A percentile compares a stretch with the other conserved stretches of the same genome.
These are phyloP conservation scores for Limtongia smithiae DNA, from an alignment of 805 yeast genomes.

Conservation along the genomic window DNA sequence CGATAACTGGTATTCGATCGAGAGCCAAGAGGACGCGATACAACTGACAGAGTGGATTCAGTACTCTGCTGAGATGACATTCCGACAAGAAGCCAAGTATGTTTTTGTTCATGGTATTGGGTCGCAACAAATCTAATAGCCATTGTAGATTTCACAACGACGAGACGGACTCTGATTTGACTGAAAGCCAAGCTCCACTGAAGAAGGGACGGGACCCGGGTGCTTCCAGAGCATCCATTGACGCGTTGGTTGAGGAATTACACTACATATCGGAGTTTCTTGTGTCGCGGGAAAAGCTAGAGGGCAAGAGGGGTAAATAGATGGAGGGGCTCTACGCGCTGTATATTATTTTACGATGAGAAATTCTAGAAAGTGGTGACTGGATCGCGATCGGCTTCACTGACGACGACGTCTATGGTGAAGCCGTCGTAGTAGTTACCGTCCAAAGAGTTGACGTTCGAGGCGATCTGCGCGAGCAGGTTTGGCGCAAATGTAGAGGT, in stretches of 20 bases:
- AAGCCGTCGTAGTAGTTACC: slow-evolving; percentile 22
- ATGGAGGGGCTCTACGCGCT: background rate
- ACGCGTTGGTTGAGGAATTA: slow-evolving; percentile 12
- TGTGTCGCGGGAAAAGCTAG: slow-evolving; percentile 15
- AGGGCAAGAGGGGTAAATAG: background rate
- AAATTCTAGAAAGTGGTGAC: slow-evolving; percentile 29
- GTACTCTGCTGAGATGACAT: slow-evolving; percentile 7
- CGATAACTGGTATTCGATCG: slow-evolving; percentile 25
- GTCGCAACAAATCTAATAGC: background rate
- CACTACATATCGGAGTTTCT: slow-evolving; percentile 15
- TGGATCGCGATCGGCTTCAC: slow-evolving; percentile 66
- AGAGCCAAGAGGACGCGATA: slow-evolving; percentile 17
- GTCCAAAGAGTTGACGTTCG: background rate
- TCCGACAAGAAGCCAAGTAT: slow-evolving; percentile 4
- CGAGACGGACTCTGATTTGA: no score
- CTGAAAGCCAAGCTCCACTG: no score
- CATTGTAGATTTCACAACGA: slow-evolving; percentile 7
- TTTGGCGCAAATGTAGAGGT: slow-evolving; percentile 46
- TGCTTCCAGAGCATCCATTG: slow-evolving; percentile 18
- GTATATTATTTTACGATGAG: background rate
- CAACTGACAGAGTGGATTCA: slow-evolving; percentile 22
- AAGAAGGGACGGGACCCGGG: background rate
- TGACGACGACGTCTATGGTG: slow-evolving; percentile 37
- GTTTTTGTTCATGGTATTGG: background rate
- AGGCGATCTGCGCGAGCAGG: slow-evolving; percentile 44